These are phyloP conservation scores for Calonectria pseudoturangicola DNA, from an alignment of 2,329 filamentous ascomycete genomes.

Conservation along the genomic window DNA sequence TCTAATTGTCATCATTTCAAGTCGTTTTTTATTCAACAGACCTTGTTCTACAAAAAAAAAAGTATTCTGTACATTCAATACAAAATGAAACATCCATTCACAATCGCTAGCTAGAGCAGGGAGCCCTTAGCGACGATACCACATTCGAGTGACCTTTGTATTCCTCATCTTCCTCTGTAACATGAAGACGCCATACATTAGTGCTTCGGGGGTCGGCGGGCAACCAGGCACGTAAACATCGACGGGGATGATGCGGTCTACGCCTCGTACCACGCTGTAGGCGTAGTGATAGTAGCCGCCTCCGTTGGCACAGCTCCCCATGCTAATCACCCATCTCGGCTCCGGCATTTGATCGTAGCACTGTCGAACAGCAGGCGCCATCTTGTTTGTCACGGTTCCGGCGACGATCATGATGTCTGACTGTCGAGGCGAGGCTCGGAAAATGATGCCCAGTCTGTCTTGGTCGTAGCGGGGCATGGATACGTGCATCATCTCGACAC, in stretches of 20 bases:
- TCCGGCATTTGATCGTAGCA: constrained; percentile 83
- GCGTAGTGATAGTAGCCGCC: constrained; percentile 85
- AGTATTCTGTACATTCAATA: not conserved
- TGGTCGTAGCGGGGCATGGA: constrained; percentile 79
- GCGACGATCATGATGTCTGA: constrained; percentile 81
- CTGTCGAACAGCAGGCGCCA: constrained; percentile 78
- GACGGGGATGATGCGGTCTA: constrained; percentile 79
- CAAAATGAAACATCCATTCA: too few species aligned
- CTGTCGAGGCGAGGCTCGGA: constrained; percentile 79
- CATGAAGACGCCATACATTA: constrained; percentile 77
- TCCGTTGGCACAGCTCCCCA: constrained; percentile 83
- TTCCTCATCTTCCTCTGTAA: constrained; percentile 81
- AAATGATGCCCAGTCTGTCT: constrained; percentile 79
- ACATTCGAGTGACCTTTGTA: constrained; percentile 67
- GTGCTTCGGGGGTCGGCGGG: constrained; percentile 68
- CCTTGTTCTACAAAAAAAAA: too few species aligned
- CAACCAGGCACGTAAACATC: constrained; percentile 82
- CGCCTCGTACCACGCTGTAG: constrained; percentile 79
- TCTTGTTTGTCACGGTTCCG: constrained; percentile 81
- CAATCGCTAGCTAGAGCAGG: not conserved
- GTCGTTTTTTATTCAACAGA: not conserved
- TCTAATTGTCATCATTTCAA: not conserved
- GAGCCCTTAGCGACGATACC: constrained; percentile 63
- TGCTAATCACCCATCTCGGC: constrained; percentile 78
- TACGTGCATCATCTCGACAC: constrained; percentile 79